phyloP scores from a whole-genome alignment of 1,284 basidiomycete genomes.

The Irpex lacteus region DNA sequence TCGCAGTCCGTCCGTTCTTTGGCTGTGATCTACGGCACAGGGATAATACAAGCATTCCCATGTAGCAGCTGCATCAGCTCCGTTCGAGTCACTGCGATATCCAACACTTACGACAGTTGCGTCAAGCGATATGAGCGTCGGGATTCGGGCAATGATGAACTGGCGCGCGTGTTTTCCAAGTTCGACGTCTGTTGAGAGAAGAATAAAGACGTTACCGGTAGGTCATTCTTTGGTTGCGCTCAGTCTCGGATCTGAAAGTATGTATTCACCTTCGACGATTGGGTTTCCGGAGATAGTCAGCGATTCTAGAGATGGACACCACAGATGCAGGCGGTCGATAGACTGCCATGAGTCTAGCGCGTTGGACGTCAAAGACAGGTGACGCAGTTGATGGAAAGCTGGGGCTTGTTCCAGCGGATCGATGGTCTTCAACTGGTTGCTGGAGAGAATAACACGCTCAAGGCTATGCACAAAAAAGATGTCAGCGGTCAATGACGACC shows the following conservation, averaged over 20 bases:
- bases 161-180: conserved; percentile 52
- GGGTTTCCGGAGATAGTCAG: conserved; percentile 64
- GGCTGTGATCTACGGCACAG: conserved; percentile 49
- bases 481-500: conserved; percentile 15
- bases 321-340: conserved; percentile 66
- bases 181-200: conserved; percentile 32
- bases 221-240: neutral
- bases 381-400: conserved; percentile 33
- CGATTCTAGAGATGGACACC: conserved; percentile 62
- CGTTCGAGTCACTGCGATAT: neutral
- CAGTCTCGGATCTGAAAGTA: neutral
- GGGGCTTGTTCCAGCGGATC: conserved; percentile 21
- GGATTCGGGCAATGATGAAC: conserved; percentile 72
- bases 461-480: conserved; percentile 37
- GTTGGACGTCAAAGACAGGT: conserved; percentile 69
- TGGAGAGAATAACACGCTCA: conserved; percentile 66
- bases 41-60: neutral
- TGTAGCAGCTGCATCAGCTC: neutral
- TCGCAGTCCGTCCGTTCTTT: conserved; percentile 86
- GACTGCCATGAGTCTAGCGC: conserved; percentile 59
- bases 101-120: conserved; percentile 52
- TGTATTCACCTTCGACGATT: conserved; percentile 46
- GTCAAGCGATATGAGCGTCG: conserved; percentile 64
- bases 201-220: neutral
- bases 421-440: conserved; percentile 54